These are phyloP conservation scores for Pseudodiploospora longispora DNA, from an alignment of 2,329 filamentous ascomycete species.

Conservation along the genomic window DNA sequence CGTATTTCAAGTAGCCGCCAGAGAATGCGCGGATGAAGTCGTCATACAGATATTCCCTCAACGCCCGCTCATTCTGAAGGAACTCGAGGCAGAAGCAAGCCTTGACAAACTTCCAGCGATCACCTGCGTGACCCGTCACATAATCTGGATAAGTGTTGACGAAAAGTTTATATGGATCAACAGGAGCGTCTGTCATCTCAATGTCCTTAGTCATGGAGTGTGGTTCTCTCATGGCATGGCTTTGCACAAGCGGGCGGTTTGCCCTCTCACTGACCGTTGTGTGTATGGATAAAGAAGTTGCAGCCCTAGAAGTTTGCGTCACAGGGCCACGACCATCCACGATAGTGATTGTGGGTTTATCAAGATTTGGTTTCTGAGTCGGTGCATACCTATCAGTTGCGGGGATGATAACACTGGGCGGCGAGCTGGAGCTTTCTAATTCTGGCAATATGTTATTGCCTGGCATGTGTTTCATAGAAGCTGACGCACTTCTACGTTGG, in stretches of 20 bases:
- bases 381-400: slow-evolving; percentile 11
- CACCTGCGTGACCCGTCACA: slow-evolving; percentile 28
- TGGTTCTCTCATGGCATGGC: too few species aligned
- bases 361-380: neutral
- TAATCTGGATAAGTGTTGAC: slow-evolving; percentile 36
- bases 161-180: slow-evolving; percentile 31
- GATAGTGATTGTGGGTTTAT: neutral
- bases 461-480: slow-evolving; percentile 13
- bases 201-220: neutral
- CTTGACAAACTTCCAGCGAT: slow-evolving; percentile 32
- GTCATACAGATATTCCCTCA: slow-evolving; percentile 41
- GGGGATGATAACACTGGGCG: slow-evolving; percentile 21
- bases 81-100: slow-evolving; percentile 36
- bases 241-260: too few species aligned
- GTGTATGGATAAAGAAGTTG: too few species aligned
- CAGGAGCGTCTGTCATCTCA: neutral
- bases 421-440: slow-evolving; percentile 17
- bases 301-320: too few species aligned
- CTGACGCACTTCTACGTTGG: neutral
- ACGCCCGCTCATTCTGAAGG: slow-evolving; percentile 22
- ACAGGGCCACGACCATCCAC: too few species aligned
- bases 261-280: too few species aligned
- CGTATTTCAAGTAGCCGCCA: slow-evolving; percentile 34
- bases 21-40: slow-evolving; percentile 43
- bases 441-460: slow-evolving; percentile 16